Percentiles rank a stretch among this genome's conserved stretches.
Evolutionary conservation across 2,329 filamentous ascomycete genomes (phyloP).

Genomic region (Pseudocercospora cruenta): DNA sequence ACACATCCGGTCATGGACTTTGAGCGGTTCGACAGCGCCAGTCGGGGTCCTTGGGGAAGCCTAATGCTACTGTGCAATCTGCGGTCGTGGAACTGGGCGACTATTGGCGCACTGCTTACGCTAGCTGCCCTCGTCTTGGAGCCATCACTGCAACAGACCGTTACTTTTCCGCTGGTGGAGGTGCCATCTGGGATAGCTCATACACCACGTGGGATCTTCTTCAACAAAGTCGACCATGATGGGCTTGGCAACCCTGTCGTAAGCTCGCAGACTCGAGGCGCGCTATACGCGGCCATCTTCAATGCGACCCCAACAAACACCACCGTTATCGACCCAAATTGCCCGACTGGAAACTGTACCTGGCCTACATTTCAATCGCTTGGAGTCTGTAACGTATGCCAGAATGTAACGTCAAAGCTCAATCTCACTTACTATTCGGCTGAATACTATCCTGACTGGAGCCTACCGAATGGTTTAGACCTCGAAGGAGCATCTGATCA

Average conservation of each 20-base stretch:
- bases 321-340: constrained; percentile 1
- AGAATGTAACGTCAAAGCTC: too few relatives aligned
- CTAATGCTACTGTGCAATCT: constrained; percentile 17
- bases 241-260: background rate
- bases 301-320: background rate
- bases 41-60: constrained; percentile 26
- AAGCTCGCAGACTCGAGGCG: constrained; percentile 9
- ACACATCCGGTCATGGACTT: constrained; percentile 22
- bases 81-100: constrained; percentile 1
- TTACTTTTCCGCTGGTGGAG: constrained; percentile 14
- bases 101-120: too few relatives aligned
- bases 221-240: background rate
- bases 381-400: constrained; percentile 25
- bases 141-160: constrained; percentile 21
- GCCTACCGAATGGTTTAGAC: background rate
- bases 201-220: too few relatives aligned
- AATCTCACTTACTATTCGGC: too few relatives aligned
- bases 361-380: constrained; percentile 21
- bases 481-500: too few relatives aligned
- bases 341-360: constrained; percentile 27
- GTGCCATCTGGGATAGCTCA: too few relatives aligned
- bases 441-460: background rate
- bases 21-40: constrained; percentile 23
- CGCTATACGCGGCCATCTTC: constrained; percentile 17
- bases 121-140: constrained; percentile 15